Evolutionary conservation across 2,329 filamentous ascomycete genomes (phyloP).

Genomic region (Clonostachys rosea): DNA sequence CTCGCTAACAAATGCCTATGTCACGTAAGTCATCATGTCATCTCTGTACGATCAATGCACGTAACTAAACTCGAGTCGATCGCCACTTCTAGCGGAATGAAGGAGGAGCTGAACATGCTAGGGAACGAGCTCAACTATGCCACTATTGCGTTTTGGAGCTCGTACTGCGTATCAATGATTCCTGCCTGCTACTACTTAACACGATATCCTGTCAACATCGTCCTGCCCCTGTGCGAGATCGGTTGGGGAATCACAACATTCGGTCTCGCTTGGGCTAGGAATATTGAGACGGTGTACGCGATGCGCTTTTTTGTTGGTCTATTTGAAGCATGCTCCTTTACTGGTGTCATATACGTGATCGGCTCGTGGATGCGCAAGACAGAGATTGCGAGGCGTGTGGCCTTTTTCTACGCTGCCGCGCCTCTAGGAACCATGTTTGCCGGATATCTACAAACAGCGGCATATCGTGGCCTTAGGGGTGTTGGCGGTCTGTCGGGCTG

Average conservation of each 20-base stretch:
- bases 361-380: constrained; percentile 26
- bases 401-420: constrained; percentile 44
- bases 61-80: no score
- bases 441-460: constrained; percentile 47
- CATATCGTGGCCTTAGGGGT: constrained; percentile 47
- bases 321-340: constrained; percentile 19
- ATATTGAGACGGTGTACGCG: constrained; percentile 23
- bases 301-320: constrained; percentile 26
- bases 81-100: constrained; percentile 25
- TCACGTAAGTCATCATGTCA: constrained; percentile 15
- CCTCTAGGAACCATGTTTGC: constrained; percentile 45
- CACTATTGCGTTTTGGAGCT: constrained; percentile 23
- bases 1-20: constrained; percentile 28
- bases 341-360: constrained; percentile 22
- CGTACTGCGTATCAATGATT: constrained; percentile 32
- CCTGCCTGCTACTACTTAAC: constrained; percentile 30
- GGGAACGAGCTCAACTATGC: constrained; percentile 26
- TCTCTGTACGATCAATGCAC: neutral
- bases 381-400: constrained; percentile 38
- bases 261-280: constrained; percentile 19
- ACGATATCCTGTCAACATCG: constrained; percentile 24
- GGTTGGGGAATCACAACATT: constrained; percentile 22
- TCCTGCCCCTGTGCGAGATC: constrained; percentile 19
- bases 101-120: constrained; percentile 20
- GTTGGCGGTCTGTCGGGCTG: constrained; percentile 46